phyloP scores from a whole-genome alignment of 208 protist species.

The Wallacemonas sp. region DNA sequence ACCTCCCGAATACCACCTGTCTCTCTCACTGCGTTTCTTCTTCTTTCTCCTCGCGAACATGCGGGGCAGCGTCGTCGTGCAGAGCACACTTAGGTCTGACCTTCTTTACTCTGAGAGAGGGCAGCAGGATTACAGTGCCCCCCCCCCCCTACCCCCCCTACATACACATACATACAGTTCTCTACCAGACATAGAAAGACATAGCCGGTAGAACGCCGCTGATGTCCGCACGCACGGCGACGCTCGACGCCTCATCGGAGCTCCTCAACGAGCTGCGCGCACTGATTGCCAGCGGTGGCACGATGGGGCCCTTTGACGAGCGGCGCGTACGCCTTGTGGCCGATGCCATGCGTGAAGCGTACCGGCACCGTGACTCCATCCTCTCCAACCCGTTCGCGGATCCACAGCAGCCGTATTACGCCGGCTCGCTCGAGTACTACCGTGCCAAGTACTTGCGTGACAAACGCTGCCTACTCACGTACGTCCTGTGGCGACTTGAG shows the following conservation, averaged over 20 bases:
- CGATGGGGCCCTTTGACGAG: slow-evolving; percentile 66
- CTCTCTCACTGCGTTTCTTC: too few species aligned
- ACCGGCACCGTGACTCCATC: slow-evolving; percentile 57
- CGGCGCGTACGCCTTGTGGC: slow-evolving; percentile 64
- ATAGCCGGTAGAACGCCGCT: neutral
- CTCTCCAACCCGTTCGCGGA: slow-evolving; percentile 72
- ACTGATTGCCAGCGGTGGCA: slow-evolving; percentile 66
- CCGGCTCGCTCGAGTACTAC: slow-evolving; percentile 71
- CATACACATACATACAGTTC: neutral
- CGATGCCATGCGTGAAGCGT: slow-evolving; percentile 56
- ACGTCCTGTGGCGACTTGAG: slow-evolving; percentile 74
- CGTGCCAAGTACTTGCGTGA: slow-evolving; percentile 72
- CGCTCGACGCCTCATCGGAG: slow-evolving; percentile 67
- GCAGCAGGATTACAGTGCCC: too few species aligned
- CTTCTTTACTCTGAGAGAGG: too few species aligned
- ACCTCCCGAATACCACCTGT: too few species aligned
- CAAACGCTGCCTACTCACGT: slow-evolving; percentile 81
- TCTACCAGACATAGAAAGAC: neutral
- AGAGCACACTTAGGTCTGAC: too few species aligned
- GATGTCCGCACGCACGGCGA: slow-evolving; percentile 25
- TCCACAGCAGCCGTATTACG: slow-evolving; percentile 71
- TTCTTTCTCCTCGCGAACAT: too few species aligned
- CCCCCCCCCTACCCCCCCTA: too few species aligned
- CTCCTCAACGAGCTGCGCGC: slow-evolving; percentile 81
- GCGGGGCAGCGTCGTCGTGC: too few species aligned